Percentiles rank a stretch among this genome's conserved stretches.
Evolutionary conservation across 805 yeast species (phyloP).

Genomic region (Starmerella stigmatis): DNA sequence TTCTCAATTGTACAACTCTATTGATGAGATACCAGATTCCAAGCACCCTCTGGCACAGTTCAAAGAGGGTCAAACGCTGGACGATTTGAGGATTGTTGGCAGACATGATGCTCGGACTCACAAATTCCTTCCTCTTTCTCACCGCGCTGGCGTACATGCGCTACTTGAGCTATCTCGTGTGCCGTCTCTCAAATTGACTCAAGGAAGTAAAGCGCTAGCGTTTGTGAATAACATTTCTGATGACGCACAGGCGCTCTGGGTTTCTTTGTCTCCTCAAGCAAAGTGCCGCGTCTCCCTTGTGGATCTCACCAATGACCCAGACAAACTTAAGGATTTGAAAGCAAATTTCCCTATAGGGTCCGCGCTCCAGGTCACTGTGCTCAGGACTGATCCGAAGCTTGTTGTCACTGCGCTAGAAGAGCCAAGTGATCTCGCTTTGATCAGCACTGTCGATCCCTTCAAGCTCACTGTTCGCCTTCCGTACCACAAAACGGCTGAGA

Average conservation of each 20-base stretch:
- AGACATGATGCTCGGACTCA: slow-evolving; percentile 62
- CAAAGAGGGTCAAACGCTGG: slow-evolving; percentile 42
- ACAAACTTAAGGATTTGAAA: slow-evolving; percentile 40
- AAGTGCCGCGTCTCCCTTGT: slow-evolving; percentile 57
- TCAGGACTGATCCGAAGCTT: slow-evolving; percentile 36
- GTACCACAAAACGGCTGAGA: slow-evolving; percentile 48
- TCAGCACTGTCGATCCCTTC: slow-evolving; percentile 47
- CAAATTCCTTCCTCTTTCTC: slow-evolving; percentile 55
- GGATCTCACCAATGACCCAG: slow-evolving; percentile 48
- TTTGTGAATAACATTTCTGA: slow-evolving; percentile 55
- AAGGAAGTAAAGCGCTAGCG: slow-evolving; percentile 45
- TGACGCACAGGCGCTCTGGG: slow-evolving; percentile 47
- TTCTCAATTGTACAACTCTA: slow-evolving; percentile 51
- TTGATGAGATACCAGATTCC: slow-evolving; percentile 46
- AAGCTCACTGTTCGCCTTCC: slow-evolving; percentile 62
- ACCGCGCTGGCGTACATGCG: slow-evolving; percentile 43
- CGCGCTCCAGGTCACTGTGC: slow-evolving; percentile 51
- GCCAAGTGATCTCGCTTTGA: slow-evolving; percentile 48
- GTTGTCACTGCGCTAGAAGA: slow-evolving; percentile 35
- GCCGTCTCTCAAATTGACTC: slow-evolving; percentile 35
- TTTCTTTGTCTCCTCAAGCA: slow-evolving; percentile 55
- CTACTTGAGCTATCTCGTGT: slow-evolving; percentile 57
- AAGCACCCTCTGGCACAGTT: slow-evolving; percentile 51
- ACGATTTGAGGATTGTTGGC: slow-evolving; percentile 64
- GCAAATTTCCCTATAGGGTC: slow-evolving; percentile 61